A percentile compares a stretch with the other conserved stretches of the same genome.
Conservation (phyloP, 2,329 filamentous ascomycete species). For the Leptographium wingfieldii region DNA sequence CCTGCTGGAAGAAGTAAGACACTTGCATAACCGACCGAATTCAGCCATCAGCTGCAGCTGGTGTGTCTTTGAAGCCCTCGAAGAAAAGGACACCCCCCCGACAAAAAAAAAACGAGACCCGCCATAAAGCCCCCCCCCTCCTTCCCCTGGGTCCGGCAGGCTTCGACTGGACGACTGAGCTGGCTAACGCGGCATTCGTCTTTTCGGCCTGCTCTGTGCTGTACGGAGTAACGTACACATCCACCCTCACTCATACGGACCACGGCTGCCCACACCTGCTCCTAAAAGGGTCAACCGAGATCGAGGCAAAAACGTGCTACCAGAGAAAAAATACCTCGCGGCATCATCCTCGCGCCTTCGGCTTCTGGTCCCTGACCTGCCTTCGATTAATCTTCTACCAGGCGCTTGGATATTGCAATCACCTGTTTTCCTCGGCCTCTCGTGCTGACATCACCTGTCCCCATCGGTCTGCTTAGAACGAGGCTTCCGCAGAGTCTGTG, state of each 20-base stretch:
- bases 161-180: background rate
- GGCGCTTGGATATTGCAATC: background rate
- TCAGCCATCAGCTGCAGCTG: background rate
- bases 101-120: background rate
- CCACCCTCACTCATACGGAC: background rate
- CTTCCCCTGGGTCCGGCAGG: background rate
- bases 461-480: background rate
- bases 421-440: constrained; percentile 1
- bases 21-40: background rate
- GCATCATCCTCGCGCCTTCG: background rate
- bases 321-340: constrained; percentile 1
- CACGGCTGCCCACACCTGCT: background rate
- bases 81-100: background rate
- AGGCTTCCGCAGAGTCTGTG: background rate
- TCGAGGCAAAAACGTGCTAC: background rate
- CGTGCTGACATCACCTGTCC: constrained; percentile 1
- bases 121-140: background rate
- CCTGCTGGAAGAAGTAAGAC: background rate
- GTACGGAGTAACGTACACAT: background rate
- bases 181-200: constrained; percentile 2
- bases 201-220: background rate
- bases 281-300: background rate
- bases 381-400: background rate
- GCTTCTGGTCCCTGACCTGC: background rate
- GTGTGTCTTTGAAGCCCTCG: background rate